Conservation (phyloP, 345 rosid species). For the Acer campestre region DNA sequence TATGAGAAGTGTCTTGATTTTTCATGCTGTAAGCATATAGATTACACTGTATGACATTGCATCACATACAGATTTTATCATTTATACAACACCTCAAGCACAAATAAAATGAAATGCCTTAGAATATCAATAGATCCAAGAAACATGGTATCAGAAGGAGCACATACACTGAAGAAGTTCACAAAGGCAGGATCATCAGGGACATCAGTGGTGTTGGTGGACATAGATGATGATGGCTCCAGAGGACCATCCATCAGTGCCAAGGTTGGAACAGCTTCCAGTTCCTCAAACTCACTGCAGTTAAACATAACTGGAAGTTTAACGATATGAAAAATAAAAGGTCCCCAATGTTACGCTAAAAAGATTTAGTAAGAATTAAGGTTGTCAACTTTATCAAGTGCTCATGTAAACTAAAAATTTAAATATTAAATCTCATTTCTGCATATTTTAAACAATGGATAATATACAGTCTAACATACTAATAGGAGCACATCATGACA, state of each 20-base stretch:
- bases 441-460: background rate
- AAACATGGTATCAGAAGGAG: constrained; percentile 1
- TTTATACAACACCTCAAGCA: background rate
- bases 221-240: constrained; percentile 67
- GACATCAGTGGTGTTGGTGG: constrained; percentile 42
- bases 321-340: background rate
- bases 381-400: background rate
- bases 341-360: no score
- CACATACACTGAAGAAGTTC: constrained; percentile 85
- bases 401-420: background rate
- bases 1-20: background rate
- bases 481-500: background rate
- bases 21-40: background rate
- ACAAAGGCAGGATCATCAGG: constrained; percentile 84
- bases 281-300: constrained; percentile 90
- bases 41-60: background rate
- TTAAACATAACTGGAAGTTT: constrained; percentile 5
- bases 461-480: background rate
- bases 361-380: background rate
- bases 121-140: background rate
- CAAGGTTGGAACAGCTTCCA: constrained; percentile 91
- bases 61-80: background rate
- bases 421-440: background rate
- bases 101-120: background rate
- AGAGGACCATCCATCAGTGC: constrained; percentile 88